phyloP scores from a whole-genome alignment of 768 basidiomycete genomes.

The Dentipellis fragilis region DNA sequence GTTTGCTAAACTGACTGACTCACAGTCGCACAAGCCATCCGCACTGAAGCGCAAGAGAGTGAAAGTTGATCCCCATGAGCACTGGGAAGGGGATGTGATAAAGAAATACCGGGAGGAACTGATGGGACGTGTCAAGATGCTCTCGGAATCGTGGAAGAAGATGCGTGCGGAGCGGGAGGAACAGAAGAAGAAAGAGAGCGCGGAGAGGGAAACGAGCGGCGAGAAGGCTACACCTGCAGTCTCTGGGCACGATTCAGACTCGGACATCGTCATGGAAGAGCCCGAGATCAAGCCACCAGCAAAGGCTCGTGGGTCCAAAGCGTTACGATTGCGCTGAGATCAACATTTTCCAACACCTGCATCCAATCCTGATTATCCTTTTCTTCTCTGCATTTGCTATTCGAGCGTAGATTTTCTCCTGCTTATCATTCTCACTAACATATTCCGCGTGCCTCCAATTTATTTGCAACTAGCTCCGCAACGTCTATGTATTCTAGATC shows the following conservation, averaged over 20 bases:
- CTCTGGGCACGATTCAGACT: constrained; percentile 8
- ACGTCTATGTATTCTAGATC: too few species aligned
- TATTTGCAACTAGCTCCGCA: too few species aligned
- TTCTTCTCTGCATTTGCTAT: too few species aligned
- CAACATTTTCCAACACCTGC: too few species aligned
- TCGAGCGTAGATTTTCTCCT: not conserved
- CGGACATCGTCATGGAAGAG: constrained; percentile 10
- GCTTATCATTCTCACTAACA: not conserved
- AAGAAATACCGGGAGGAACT: constrained; percentile 6
- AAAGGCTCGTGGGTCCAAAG: not conserved
- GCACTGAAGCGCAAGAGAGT: not conserved
- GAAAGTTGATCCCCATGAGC: constrained; percentile 8
- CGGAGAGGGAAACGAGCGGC: constrained; percentile 1
- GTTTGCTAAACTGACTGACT: not conserved
- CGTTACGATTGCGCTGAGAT: too few species aligned
- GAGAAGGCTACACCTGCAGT: constrained; percentile 4
- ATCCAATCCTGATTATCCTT: too few species aligned
- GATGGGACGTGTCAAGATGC: not conserved
- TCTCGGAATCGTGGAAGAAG: constrained; percentile 13
- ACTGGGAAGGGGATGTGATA: constrained; percentile 9
- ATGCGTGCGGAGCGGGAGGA: constrained; percentile 4
- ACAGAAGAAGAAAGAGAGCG: constrained; percentile 5
- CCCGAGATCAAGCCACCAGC: constrained; percentile 1
- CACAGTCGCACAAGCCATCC: not conserved
- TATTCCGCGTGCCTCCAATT: too few species aligned